Conservation (phyloP, 148 eudicot genomes). For the Fagopyrum esculentum region DNA sequence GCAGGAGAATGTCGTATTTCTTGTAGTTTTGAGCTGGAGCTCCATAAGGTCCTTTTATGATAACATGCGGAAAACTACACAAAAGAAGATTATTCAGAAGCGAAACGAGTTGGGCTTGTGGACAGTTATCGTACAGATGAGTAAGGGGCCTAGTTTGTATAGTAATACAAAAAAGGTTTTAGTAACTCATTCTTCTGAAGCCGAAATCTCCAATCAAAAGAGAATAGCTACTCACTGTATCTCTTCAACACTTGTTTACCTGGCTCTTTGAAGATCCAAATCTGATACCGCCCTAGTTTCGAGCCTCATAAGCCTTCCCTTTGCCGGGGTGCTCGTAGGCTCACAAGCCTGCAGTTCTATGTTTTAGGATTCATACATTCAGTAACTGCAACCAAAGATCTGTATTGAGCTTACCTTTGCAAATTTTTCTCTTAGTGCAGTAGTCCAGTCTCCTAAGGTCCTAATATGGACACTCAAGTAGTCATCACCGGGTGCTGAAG, state of each 20-base stretch:
- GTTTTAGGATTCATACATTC: not conserved
- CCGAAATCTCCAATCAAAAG: not conserved
- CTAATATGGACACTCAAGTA: constrained; percentile 86
- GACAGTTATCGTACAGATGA: too few species aligned
- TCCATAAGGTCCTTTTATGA: constrained; percentile 91
- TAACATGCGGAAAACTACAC: constrained; percentile 61
- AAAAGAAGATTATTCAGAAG: not conserved
- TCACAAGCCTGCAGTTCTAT: constrained; percentile 47
- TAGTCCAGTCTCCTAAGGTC: constrained; percentile 94
- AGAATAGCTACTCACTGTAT: not conserved
- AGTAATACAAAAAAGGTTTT: too few species aligned
- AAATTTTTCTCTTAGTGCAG: constrained; percentile 55
- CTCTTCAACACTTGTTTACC: constrained; percentile 22
- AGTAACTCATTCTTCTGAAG: too few species aligned
- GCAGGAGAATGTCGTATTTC: constrained; percentile 73
- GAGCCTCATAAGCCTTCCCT: constrained; percentile 59
- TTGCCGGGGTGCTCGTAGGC: constrained; percentile 31
- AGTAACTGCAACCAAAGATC: not conserved
- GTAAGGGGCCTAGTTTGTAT: too few species aligned
- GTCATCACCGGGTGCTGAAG: constrained; percentile 90
- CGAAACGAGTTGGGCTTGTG: too few species aligned
- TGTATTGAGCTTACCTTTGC: constrained; percentile 39
- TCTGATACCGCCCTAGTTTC: constrained; percentile 47
- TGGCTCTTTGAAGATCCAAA: constrained; percentile 29
- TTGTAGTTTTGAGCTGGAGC: constrained; percentile 94